phyloP scores from a whole-genome alignment of 139 green algal species.

The Volvox africanus region DNA sequence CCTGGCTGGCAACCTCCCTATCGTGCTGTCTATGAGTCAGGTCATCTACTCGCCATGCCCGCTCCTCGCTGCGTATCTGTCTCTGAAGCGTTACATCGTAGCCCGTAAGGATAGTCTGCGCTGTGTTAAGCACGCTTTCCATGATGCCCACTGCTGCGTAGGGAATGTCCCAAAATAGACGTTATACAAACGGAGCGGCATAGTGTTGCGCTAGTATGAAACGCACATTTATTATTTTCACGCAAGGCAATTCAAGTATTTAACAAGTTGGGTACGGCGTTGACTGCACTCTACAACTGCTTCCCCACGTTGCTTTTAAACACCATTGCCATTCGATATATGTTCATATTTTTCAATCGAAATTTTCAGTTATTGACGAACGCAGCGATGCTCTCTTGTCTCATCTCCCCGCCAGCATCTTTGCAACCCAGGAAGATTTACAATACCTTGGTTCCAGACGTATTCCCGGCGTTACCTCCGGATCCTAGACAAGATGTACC shows the following conservation, averaged over 20 bases:
- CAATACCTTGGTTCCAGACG: constrained; percentile 67
- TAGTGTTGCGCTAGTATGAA: too few species aligned
- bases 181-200: not conserved
- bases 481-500: constrained; percentile 55
- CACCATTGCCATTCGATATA: too few species aligned
- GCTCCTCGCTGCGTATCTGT: constrained; percentile 69
- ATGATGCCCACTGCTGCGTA: not conserved
- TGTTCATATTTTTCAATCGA: not conserved
- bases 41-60: constrained; percentile 70
- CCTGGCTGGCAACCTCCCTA: not conserved
- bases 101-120: constrained; percentile 67
- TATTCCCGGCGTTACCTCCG: constrained; percentile 61
- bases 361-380: not conserved
- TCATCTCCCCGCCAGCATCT: constrained; percentile 66
- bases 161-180: not conserved
- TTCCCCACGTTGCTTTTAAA: too few species aligned
- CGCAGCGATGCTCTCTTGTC: constrained; percentile 44
- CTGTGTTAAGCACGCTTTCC: constrained; percentile 31
- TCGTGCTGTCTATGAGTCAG: constrained; percentile 61
- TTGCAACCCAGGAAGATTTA: constrained; percentile 71
- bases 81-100: constrained; percentile 64
- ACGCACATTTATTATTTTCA: too few species aligned
- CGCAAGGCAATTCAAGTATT: too few species aligned
- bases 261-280: too few species aligned
- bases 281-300: too few species aligned